phyloP scores from a whole-genome alignment of 2,329 filamentous ascomycete genomes.

The Cladosporium sp. region DNA sequence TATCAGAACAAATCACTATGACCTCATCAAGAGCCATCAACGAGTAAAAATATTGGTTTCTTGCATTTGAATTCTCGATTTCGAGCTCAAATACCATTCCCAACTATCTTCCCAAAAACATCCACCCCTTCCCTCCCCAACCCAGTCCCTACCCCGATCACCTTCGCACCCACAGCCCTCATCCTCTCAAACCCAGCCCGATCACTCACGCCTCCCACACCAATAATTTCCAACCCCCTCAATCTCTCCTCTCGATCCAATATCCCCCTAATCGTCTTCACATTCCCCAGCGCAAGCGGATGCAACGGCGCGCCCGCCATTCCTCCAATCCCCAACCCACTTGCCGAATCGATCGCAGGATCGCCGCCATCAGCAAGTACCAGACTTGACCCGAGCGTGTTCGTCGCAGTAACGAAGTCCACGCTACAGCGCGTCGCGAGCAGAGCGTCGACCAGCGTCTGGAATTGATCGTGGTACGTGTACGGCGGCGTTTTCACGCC shows the following conservation, averaged over 20 bases:
- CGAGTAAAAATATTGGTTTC: not conserved
- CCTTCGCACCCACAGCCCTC: conserved; percentile 63
- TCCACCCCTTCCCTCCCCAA: conserved; percentile 62
- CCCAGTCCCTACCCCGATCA: conserved; percentile 69
- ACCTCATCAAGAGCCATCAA: no score
- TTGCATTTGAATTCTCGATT: not conserved
- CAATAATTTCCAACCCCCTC: conserved; percentile 63
- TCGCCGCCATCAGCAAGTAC: conserved; percentile 45
- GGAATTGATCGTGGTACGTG: conserved; percentile 67
- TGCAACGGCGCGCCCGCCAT: conserved; percentile 72
- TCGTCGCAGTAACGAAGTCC: conserved; percentile 71
- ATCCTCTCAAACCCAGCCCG: conserved; percentile 63
- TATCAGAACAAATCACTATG: not conserved
- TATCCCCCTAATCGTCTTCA: conserved; percentile 63
- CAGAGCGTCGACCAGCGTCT: conserved; percentile 56
- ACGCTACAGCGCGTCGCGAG: conserved; percentile 47
- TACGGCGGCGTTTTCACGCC: conserved; percentile 78
- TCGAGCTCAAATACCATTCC: not conserved
- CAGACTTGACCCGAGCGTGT: conserved; percentile 70
- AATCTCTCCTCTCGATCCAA: conserved; percentile 55
- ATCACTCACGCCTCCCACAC: conserved; percentile 71
- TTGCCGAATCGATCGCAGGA: conserved; percentile 53
- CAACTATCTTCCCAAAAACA: conserved; percentile 62
- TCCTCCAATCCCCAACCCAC: conserved; percentile 63
- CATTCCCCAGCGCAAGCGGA: conserved; percentile 73